Conservation (phyloP, 2,329 filamentous ascomycete species). For the Chalara sp. region DNA sequence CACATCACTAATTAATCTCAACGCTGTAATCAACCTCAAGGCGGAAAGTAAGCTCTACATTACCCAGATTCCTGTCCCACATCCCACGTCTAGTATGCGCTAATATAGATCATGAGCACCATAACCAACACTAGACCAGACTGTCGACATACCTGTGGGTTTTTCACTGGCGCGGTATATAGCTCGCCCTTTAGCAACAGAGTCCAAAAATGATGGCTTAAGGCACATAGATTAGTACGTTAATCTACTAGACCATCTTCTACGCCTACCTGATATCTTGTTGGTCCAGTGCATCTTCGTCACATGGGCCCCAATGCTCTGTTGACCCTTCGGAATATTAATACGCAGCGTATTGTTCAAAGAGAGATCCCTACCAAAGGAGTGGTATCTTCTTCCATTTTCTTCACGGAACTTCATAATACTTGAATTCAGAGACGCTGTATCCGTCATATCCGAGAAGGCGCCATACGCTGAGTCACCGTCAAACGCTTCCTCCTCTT, state of each 20-base stretch:
- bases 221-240: neutral
- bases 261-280: conserved; percentile 12
- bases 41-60: conserved; percentile 3
- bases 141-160: conserved; percentile 22
- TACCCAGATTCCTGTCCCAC: conserved; percentile 15
- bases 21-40: too few species aligned
- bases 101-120: neutral
- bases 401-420: conserved; percentile 18
- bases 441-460: conserved; percentile 10
- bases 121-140: neutral
- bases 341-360: neutral
- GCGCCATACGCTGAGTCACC: conserved; percentile 11
- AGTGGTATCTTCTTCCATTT: conserved; percentile 22
- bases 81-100: conserved; percentile 15
- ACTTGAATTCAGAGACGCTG: conserved; percentile 17
- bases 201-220: conserved; percentile 30
- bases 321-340: conserved; percentile 4
- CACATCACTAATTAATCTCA: conserved; percentile 27
- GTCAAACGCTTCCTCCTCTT: conserved; percentile 1
- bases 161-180: conserved; percentile 33
- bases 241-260: neutral
- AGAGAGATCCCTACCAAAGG: conserved; percentile 2
- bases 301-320: conserved; percentile 17
- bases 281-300: conserved; percentile 12
- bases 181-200: conserved; percentile 32